Conservation (phyloP, 2,329 filamentous ascomycete genomes). For the Aspergillus awamori region DNA sequence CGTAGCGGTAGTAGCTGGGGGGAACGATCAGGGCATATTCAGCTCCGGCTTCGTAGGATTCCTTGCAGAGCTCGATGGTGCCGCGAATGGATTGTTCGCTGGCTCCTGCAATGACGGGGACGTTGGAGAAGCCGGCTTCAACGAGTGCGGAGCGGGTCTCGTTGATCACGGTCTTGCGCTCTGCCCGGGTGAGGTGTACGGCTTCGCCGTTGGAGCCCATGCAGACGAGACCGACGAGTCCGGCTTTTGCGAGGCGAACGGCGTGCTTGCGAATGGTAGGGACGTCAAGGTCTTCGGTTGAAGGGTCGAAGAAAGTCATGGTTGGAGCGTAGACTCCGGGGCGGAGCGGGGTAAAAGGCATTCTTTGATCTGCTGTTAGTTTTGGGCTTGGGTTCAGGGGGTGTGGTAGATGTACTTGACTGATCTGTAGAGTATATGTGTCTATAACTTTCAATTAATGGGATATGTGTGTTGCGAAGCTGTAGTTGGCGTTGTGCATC, state of each 20-base stretch:
- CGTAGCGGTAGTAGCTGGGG: conserved; percentile 79
- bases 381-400: background rate
- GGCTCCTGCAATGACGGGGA: conserved; percentile 81
- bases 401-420: background rate
- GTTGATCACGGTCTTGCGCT: conserved; percentile 73
- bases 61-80: conserved; percentile 73
- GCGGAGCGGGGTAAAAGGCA: conserved; percentile 63
- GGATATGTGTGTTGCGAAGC: background rate
- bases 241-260: conserved; percentile 73
- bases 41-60: conserved; percentile 69
- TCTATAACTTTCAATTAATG: background rate
- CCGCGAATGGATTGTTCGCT: conserved; percentile 80
- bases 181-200: conserved; percentile 76
- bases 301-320: conserved; percentile 85
- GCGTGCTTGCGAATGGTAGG: conserved; percentile 78
- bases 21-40: conserved; percentile 80
- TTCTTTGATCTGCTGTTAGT: conserved; percentile 19
- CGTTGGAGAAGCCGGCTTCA: conserved; percentile 72
- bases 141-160: conserved; percentile 82
- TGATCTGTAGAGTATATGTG: background rate
- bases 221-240: conserved; percentile 78
- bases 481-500: background rate
- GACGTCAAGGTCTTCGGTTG: conserved; percentile 83
- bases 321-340: conserved; percentile 86
- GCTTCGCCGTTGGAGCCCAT: conserved; percentile 93